Evolutionary conservation across 495 filamentous ascomycete genomes (phyloP).

Genomic region (Neurospora intermedia): DNA sequence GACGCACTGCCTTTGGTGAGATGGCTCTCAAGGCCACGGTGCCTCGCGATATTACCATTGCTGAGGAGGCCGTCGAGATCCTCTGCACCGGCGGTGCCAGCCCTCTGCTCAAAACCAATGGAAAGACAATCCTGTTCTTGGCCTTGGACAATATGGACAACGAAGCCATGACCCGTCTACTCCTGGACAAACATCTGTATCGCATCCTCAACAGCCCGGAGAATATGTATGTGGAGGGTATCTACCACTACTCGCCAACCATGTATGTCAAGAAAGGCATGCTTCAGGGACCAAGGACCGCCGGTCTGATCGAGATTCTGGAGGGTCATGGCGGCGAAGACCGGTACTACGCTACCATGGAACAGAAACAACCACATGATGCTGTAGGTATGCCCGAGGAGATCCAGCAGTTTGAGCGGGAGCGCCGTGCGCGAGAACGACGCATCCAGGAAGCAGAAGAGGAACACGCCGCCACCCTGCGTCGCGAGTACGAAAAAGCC

Average conservation of each 20-base stretch:
- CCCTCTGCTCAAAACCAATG: conserved; percentile 24
- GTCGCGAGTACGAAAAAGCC: conserved; percentile 23
- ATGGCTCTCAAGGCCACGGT: conserved; percentile 26
- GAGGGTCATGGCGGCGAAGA: conserved; percentile 27
- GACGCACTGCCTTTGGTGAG: conserved; percentile 33
- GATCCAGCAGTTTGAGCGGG: conserved; percentile 26
- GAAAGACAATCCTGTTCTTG: conserved; percentile 32
- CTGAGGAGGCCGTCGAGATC: conserved; percentile 26
- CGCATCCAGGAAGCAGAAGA: conserved; percentile 19
- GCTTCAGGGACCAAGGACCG: conserved; percentile 14
- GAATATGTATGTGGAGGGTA: conserved; percentile 28
- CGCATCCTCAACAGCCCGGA: conserved; percentile 31
- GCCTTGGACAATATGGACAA: conserved; percentile 31
- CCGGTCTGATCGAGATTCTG: conserved; percentile 16
- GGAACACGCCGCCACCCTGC: conserved; percentile 19
- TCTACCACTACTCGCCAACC: conserved; percentile 31
- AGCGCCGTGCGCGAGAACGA: conserved; percentile 22
- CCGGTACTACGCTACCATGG: conserved; percentile 28
- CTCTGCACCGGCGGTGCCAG: conserved; percentile 27
- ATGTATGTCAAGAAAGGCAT: conserved; percentile 31
- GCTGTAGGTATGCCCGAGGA: conserved; percentile 27
- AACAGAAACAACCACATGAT: conserved; percentile 27
- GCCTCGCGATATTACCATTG: conserved; percentile 18
- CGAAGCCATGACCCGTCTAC: conserved; percentile 21
- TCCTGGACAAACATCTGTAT: conserved; percentile 23